Conservation (phyloP, 805 yeast genomes). For the Starmerella potacharoeniae region DNA sequence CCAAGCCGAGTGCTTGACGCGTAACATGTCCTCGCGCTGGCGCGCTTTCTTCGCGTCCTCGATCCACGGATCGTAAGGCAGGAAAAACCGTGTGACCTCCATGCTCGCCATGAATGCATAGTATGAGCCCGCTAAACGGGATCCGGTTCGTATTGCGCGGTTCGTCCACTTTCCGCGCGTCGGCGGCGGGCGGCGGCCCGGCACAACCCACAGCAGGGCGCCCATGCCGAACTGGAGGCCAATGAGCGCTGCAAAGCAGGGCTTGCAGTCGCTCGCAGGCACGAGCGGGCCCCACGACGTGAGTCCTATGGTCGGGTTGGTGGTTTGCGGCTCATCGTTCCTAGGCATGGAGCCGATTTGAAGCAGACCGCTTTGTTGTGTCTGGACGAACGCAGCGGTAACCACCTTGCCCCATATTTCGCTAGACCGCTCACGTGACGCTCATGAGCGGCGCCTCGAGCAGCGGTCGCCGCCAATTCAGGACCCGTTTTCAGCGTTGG, state of each 20-base stretch:
- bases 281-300: conserved; percentile 59
- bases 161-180: conserved; percentile 21
- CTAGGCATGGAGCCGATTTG: background rate
- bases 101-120: conserved; percentile 44
- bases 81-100: conserved; percentile 42
- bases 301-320: conserved; percentile 47
- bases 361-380: background rate
- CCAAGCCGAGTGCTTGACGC: background rate
- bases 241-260: conserved; percentile 43
- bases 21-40: background rate
- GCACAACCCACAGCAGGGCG: conserved; percentile 23
- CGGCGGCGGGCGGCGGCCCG: conserved; percentile 19
- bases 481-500: no score
- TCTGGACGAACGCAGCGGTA: no score
- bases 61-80: conserved; percentile 52
- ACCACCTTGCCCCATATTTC: no score
- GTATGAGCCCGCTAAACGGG: conserved; percentile 35
- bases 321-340: background rate
- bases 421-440: no score
- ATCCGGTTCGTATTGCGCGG: conserved; percentile 27
- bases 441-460: no score
- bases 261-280: conserved; percentile 56
- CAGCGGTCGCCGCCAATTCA: no score
- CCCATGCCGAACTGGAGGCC: conserved; percentile 47
- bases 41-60: conserved; percentile 44